Conservation (phyloP, 768 basidiomycete genomes). For the Lactarius trivialis region DNA sequence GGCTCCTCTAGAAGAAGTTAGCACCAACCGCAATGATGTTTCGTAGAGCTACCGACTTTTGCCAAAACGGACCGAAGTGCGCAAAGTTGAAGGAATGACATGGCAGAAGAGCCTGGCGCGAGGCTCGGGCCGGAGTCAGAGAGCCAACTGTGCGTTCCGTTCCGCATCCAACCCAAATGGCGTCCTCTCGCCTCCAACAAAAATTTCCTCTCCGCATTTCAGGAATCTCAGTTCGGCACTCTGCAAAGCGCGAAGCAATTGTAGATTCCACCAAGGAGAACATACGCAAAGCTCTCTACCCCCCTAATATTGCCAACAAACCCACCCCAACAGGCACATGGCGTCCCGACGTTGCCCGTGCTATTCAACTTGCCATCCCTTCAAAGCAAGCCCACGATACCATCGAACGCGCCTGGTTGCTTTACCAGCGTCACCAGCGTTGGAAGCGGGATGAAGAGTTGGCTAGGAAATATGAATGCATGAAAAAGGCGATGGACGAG, state of each 20-base stretch:
- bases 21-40: not conserved
- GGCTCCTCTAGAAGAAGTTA: conserved; percentile 8
- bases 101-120: conserved; percentile 5
- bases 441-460: conserved; percentile 63
- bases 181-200: conserved; percentile 35
- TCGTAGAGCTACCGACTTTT: not conserved
- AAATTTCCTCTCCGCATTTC: conserved; percentile 31
- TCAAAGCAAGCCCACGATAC: conserved; percentile 87
- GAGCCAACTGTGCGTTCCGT: not conserved
- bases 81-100: conserved; percentile 12
- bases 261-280: conserved; percentile 61
- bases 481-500: conserved; percentile 82
- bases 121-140: conserved; percentile 3
- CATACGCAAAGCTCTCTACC: conserved; percentile 77
- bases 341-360: conserved; percentile 71
- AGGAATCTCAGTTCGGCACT: conserved; percentile 36
- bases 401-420: conserved; percentile 84
- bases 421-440: conserved; percentile 71
- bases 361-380: conserved; percentile 79
- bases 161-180: conserved; percentile 30
- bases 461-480: conserved; percentile 69
- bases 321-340: conserved; percentile 76
- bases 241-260: conserved; percentile 34
- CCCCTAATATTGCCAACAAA: conserved; percentile 61
- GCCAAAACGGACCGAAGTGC: not conserved